Conservation (phyloP, 768 basidiomycete genomes). For the Russula earlei region DNA sequence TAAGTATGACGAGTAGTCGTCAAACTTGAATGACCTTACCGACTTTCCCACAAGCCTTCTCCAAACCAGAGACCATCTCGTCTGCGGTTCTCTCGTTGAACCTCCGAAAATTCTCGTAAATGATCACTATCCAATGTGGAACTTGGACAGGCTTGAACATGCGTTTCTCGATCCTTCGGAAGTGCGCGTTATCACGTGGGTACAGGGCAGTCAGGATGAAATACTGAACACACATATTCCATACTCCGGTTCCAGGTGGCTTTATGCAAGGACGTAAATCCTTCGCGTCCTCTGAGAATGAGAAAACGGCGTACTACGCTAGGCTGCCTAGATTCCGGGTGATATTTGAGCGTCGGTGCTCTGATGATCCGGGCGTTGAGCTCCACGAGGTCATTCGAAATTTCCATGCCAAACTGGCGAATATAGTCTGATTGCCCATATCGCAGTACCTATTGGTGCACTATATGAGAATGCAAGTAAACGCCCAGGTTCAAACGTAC, state of each 20-base stretch:
- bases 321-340: slow-evolving; percentile 41
- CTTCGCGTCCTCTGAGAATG: not conserved
- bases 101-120: slow-evolving; percentile 52
- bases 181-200: not conserved
- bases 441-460: slow-evolving; percentile 40
- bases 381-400: slow-evolving; percentile 42
- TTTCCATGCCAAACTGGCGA: slow-evolving; percentile 55
- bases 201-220: not conserved
- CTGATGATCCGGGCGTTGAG: slow-evolving; percentile 54
- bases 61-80: slow-evolving; percentile 47
- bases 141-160: slow-evolving; percentile 52
- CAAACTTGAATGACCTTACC: slow-evolving; percentile 35
- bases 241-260: slow-evolving; percentile 54
- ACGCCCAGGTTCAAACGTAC: slow-evolving; percentile 25
- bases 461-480: not conserved
- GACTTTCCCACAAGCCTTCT: slow-evolving; percentile 40
- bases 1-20: not conserved
- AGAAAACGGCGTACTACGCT: slow-evolving; percentile 40
- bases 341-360: slow-evolving; percentile 59
- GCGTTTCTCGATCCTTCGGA: slow-evolving; percentile 52
- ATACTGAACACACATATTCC: slow-evolving; percentile 66
- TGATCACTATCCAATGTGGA: slow-evolving; percentile 49
- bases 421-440: slow-evolving; percentile 42
- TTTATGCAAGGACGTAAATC: slow-evolving; percentile 22
- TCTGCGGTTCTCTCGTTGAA: slow-evolving; percentile 38